A percentile compares a stretch with the other conserved stretches of the same genome.
Evolutionary conservation across 1,139 yeast species (phyloP).

Genomic region (Starmera stellimalicola): DNA sequence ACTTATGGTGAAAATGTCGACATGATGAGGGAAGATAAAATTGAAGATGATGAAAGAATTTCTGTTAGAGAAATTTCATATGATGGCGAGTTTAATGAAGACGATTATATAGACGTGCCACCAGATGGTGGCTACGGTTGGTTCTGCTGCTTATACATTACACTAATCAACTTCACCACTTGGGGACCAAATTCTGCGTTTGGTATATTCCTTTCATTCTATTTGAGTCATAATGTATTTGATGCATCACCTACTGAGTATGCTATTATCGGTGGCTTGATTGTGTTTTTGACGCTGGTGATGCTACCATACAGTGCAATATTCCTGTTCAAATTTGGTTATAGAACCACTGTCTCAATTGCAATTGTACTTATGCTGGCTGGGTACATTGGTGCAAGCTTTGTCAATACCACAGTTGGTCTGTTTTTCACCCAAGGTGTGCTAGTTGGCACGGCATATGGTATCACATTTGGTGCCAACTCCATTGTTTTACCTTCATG

Average conservation of each 20-base stretch:
- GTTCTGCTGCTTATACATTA: conserved; percentile 50
- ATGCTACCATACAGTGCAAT: conserved; percentile 30
- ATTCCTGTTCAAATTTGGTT: conserved; percentile 21
- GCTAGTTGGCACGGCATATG: conserved; percentile 42
- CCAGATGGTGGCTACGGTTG: conserved; percentile 66
- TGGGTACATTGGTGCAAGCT: conserved; percentile 46
- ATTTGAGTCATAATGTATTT: conserved; percentile 36
- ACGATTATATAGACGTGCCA: conserved; percentile 28
- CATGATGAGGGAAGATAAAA: too few relatives aligned
- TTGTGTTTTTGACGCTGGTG: conserved; percentile 36
- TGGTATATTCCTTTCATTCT: conserved; percentile 59
- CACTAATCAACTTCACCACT: conserved; percentile 44
- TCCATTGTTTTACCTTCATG: conserved; percentile 51
- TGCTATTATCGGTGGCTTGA: conserved; percentile 52
- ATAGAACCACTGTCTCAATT: conserved; percentile 23
- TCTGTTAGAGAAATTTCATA: too few relatives aligned
- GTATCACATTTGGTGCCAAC: conserved; percentile 43
- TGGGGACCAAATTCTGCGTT: conserved; percentile 73
- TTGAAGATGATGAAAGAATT: too few relatives aligned
- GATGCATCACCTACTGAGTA: conserved; percentile 49
- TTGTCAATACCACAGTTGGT: conserved; percentile 40
- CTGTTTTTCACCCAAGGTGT: conserved; percentile 47
- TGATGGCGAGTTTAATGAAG: neutral
- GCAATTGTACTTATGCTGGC: conserved; percentile 44
- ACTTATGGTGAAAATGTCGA: too few relatives aligned